phyloP scores from a whole-genome alignment of 129 eudicot genomes.

The Cynara cardunculus region DNA sequence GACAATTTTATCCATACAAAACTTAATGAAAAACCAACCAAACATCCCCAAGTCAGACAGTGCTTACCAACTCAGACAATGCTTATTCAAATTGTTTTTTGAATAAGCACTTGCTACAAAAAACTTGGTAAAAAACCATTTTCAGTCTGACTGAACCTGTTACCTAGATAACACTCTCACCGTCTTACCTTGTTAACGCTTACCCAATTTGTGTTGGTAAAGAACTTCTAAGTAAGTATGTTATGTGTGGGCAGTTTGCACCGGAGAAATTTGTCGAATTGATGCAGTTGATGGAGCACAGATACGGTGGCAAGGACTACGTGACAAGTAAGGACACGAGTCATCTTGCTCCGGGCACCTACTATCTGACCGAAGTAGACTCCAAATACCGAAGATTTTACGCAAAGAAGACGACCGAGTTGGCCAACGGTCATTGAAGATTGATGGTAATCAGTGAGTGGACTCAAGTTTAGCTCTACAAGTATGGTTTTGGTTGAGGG shows the following conservation, averaged over 20 bases:
- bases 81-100: background rate
- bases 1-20: too few relatives aligned
- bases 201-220: background rate
- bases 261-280: conserved; percentile 82
- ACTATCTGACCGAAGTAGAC: conserved; percentile 88
- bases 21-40: too few relatives aligned
- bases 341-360: conserved; percentile 88
- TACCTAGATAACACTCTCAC: background rate
- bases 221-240: background rate
- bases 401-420: conserved; percentile 51
- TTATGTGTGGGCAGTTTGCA: conserved; percentile 40
- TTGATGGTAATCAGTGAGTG: background rate
- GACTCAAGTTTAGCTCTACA: conserved; percentile 26
- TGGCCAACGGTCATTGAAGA: conserved; percentile 78
- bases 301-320: conserved; percentile 90
- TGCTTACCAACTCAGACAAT: background rate
- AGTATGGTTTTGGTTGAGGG: conserved; percentile 21
- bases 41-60: too few relatives aligned
- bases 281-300: conserved; percentile 91
- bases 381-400: conserved; percentile 87
- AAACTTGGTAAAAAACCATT: background rate
- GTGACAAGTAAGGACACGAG: conserved; percentile 84
- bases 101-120: background rate
- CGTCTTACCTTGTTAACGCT: background rate
- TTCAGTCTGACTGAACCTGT: background rate